phyloP scores from a whole-genome alignment of 164 flowering plant species.

The Brasenia schreberi region DNA sequence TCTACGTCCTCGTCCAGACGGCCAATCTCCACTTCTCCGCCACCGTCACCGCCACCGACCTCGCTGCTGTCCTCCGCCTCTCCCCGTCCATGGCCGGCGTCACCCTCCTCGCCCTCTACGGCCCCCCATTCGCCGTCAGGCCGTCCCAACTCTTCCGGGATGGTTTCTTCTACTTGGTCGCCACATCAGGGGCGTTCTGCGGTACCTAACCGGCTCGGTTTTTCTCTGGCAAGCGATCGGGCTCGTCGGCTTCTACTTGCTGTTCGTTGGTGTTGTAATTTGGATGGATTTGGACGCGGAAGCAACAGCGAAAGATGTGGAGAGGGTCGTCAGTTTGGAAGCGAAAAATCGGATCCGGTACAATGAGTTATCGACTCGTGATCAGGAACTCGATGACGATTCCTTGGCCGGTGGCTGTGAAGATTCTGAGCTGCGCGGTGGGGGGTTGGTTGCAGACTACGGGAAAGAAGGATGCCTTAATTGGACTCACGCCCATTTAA shows the following conservation, averaged over 20 bases:
- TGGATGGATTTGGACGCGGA: constrained; percentile 80
- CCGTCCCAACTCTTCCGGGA: constrained; percentile 73
- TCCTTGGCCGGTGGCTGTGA: constrained; percentile 9
- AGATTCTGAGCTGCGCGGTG: constrained; percentile 13
- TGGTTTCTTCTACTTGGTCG: constrained; percentile 67
- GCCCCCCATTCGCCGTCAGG: constrained; percentile 64
- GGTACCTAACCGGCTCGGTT: constrained; percentile 83
- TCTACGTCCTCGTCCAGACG: constrained; percentile 75
- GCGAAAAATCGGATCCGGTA: background rate
- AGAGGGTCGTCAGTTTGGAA: background rate
- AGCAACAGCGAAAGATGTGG: constrained; percentile 9
- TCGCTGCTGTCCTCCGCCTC: constrained; percentile 35
- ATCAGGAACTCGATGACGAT: constrained; percentile 14
- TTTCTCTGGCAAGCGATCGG: constrained; percentile 90
- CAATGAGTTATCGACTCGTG: background rate
- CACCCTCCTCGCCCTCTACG: constrained; percentile 86
- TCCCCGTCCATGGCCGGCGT: constrained; percentile 87
- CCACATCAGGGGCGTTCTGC: constrained; percentile 52
- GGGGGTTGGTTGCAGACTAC: constrained; percentile 12
- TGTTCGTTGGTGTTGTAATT: constrained; percentile 89
- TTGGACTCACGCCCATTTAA: background rate
- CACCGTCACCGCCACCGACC: constrained; percentile 57
- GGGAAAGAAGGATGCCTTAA: constrained; percentile 11
- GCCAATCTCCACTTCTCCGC: constrained; percentile 75
- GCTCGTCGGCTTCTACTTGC: constrained; percentile 75